Evolutionary conservation across 345 rosid genomes (phyloP), one percentile per base, ranked within the genome.

Genomic region (Passiflora organensis): DNA sequence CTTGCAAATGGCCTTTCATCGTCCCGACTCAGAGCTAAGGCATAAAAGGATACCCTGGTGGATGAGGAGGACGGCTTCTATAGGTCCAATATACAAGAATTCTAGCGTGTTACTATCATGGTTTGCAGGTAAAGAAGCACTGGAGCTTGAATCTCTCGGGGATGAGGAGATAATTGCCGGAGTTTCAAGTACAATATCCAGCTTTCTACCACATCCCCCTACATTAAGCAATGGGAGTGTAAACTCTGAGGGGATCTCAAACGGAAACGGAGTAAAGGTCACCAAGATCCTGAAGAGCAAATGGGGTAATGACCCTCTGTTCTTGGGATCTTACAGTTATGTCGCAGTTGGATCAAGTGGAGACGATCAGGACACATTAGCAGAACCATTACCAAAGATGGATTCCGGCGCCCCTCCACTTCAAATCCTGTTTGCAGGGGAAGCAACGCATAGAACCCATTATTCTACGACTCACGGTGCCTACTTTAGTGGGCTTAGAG

Each of bases 381-480:
- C 96, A 9, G 89, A 84, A 60, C 96, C 98, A 59, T 76, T 91
- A 72, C 98, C 98, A 22, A 68, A 62, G 62, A 42, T 52, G 11
- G 56, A 38, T 9, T 41, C 17, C 17, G 32, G 19, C 13, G 14
- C 39, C 8, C 64, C 57, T 22, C 69, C 63, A 22, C 84, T 93
- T 42, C 95, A 86, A 64, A 73, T 89, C 37, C 76, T 93, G 65
- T 93, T 93, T 80, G 99, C 99, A 52, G 99, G 99, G 63, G 99
- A 93, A 62, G 96, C 91, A 47, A 93, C 99, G 16, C 96, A 93
- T 59, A 81, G 95, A 76, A 88, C 89, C 38, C 96, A 93, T 56
- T 93, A 93, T 63, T 93, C 99, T 4, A 89, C 99, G 4, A 88
- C 99, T 42, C 99, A 93, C 54, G 99, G 99, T 34, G 99, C 99